Evolutionary conservation across 345 rosid genomes (phyloP).

Genomic region (Zanthoxylum bungeanum): DNA sequence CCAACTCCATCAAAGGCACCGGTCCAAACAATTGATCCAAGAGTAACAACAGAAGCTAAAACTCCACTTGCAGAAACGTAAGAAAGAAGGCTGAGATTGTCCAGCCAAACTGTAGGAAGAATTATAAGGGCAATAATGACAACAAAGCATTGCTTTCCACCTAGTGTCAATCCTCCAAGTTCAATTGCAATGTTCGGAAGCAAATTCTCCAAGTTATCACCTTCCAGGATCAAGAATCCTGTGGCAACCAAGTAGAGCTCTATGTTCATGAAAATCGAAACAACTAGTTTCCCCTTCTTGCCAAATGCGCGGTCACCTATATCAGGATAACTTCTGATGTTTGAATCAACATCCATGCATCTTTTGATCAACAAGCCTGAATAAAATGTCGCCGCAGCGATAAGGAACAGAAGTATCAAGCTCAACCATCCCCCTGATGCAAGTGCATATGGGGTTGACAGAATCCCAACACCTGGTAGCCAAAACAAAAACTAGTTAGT

Average conservation of each 20-base stretch:
- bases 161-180: constrained; percentile 41
- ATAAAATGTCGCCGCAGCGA: constrained; percentile 63
- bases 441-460: constrained; percentile 78
- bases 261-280: constrained; percentile 57
- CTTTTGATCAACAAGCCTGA: constrained; percentile 67
- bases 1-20: constrained; percentile 81
- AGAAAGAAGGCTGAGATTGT: constrained; percentile 69
- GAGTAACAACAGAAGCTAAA: constrained; percentile 69
- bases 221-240: constrained; percentile 87
- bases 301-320: constrained; percentile 85
- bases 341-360: constrained; percentile 76
- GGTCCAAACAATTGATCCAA: constrained; percentile 63
- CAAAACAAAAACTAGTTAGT: background rate
- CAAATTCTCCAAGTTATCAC: constrained; percentile 70
- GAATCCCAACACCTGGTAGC: constrained; percentile 76
- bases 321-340: constrained; percentile 71
- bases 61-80: constrained; percentile 90
- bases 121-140: constrained; percentile 60
- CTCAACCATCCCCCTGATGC: constrained; percentile 96
- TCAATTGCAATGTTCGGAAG: constrained; percentile 46
- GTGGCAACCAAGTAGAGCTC: constrained; percentile 85
- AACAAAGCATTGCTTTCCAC: constrained; percentile 57
- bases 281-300: constrained; percentile 50
- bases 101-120: constrained; percentile 83
- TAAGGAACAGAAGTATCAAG: constrained; percentile 49